Evolutionary conservation across 1,284 basidiomycete genomes (phyloP), one percentile per base, ranked within the genome.

Genomic region (Chiua sp.): DNA sequence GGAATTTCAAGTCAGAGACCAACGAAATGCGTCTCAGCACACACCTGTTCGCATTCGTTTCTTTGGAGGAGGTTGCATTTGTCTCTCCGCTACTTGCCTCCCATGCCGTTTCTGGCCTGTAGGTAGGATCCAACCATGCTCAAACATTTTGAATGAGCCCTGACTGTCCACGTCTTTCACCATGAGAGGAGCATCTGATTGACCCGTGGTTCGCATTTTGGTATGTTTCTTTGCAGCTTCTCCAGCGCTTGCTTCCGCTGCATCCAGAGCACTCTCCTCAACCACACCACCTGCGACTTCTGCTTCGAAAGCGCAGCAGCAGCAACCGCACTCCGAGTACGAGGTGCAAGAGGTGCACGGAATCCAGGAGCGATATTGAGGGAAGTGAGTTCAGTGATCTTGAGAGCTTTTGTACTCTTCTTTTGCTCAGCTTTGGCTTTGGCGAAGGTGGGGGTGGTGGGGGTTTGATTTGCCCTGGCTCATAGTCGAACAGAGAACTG

Each of bases 91-190:
- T 11, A 78, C 73, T 28, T 77, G 72, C 28, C 84, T 80, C 20
- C 83, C 86, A 51, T 82, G 82, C 42, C 87, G 81, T 65, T 86
- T 85, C 49, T 85, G 83, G 33, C 90, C 92, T 12, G 87, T 79
- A 12, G 94, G 92, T 20, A 97, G 77, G 20, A 97, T 93, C 95
- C 95, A 98, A 3, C 95, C 95, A 23, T 82, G 79, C 64, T 98
- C 89, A 77, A 97, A 98, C 76, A 90, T 79, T 70, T 80, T 85
- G 81, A 97, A 98, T 44, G 90, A 90, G 57, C 86, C 85, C 63
- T 85, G 82, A 50, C 83, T 81, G 68, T 90, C 91, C 26, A 98
- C 86, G 47, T 87, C 80, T 10, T 88, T 81, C 4, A 94, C 88
- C 57, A 71, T 71, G 22, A 78, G 79, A n/a, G 84, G 82, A 12